These are phyloP conservation scores for Arachis hypogaea DNA, from an alignment of 306 rosid species.

Conservation along the genomic window DNA sequence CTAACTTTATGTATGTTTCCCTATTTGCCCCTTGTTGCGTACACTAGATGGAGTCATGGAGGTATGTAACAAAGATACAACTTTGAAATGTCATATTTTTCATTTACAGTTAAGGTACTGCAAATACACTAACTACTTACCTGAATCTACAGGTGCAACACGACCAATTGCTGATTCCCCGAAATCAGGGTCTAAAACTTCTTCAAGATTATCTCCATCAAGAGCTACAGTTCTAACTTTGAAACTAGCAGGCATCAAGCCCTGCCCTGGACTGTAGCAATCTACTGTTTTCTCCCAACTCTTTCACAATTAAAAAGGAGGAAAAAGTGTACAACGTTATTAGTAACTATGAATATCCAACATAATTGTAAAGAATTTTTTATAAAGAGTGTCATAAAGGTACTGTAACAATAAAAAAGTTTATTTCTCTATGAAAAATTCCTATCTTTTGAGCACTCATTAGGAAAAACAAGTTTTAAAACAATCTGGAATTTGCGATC, in stretches of 20 bases:
- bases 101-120: constrained; percentile 18
- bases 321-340: background rate
- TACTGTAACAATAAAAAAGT: no score
- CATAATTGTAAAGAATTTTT: background rate
- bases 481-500: no score
- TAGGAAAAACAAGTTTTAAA: no score
- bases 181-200: constrained; percentile 91
- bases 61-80: no score
- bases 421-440: no score
- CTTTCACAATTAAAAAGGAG: constrained; percentile 41
- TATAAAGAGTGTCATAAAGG: background rate
- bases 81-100: background rate
- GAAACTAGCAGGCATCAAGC: constrained; percentile 96
- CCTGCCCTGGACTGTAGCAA: constrained; percentile 95
- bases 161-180: constrained; percentile 99
- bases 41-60: no score
- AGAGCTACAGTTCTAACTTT: constrained; percentile 73
- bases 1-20: no score
- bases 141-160: constrained; percentile 99
- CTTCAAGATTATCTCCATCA: constrained; percentile 71
- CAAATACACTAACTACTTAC: constrained; percentile 40
- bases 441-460: no score
- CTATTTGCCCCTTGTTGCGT: no score
- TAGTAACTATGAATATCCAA: constrained; percentile 13
- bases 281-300: constrained; percentile 98